phyloP scores from a whole-genome alignment of 805 yeast genomes.

The Candida glaebosa region DNA sequence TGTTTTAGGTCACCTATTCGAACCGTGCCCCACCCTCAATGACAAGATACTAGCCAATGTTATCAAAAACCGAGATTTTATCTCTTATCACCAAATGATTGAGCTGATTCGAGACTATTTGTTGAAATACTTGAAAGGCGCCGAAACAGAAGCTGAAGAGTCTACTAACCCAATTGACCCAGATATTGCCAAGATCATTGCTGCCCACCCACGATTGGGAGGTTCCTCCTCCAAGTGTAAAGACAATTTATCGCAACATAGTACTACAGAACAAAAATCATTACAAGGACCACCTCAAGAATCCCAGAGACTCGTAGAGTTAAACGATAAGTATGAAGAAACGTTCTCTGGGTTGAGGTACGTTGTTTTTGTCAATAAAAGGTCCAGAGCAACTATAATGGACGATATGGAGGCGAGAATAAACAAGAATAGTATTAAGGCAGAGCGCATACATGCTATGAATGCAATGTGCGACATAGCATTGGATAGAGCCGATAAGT shows the following conservation, averaged over 20 bases:
- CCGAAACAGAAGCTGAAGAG: conserved; percentile 20
- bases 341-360: conserved; percentile 67
- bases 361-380: conserved; percentile 87
- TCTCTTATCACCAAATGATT: conserved; percentile 36
- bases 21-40: conserved; percentile 52
- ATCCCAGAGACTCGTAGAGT: conserved; percentile 43
- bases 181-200: conserved; percentile 54
- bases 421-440: conserved; percentile 44
- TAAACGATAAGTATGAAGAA: conserved; percentile 63
- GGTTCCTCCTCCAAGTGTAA: conserved; percentile 34
- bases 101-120: conserved; percentile 42
- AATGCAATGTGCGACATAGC: conserved; percentile 94
- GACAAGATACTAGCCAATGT: conserved; percentile 27
- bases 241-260: conserved; percentile 56
- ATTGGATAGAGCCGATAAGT: conserved; percentile 63
- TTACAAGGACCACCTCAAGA: conserved; percentile 50
- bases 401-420: conserved; percentile 59
- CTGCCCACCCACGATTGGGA: conserved; percentile 90
- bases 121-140: conserved; percentile 23
- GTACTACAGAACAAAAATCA: conserved; percentile 67
- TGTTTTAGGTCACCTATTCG: conserved; percentile 58
- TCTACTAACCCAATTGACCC: conserved; percentile 18
- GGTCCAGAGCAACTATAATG: conserved; percentile 65
- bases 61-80: conserved; percentile 13
- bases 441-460: conserved; percentile 66